Base-by-base conservation (phyloP, 192 early-diverging fungal genomes). In the Rhizophagus clarus region DNA sequence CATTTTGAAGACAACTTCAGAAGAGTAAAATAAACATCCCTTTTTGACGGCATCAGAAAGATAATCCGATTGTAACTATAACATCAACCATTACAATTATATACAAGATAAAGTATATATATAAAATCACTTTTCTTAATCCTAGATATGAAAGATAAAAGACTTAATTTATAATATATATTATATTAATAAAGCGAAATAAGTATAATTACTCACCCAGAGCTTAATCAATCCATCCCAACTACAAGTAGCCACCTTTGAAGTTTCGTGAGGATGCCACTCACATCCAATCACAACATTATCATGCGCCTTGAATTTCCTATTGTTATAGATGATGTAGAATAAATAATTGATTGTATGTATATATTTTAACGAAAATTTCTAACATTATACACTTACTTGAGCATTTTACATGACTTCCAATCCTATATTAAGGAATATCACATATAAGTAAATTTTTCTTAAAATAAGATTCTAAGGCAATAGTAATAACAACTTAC, bases 191-290 rank as follows among this genome's bases (percentile, higher is more conserved):
- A 56, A 40, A 56, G 51, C 20, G n/a, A 51, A 56, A 22, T 22
- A 56, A 56, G 6, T 56, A 56, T 22, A 20, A 56, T 56, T 6
- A 47, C 81, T 83, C 34, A 83, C 92, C 94, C 94, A 95, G 34
- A 92, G 92, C 87, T 98, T 98, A 85, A 99, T 97, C 10, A 89
- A 92, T 17, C 95, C 96, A 81, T 99, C 98, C 97, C 97, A 98
- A 26, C 91, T 92, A 82, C 96, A 96, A 14, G 98, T 98, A 2
- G 93, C 96, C 4, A 99, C 92, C 64, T 96, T 93, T 0, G 92
- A 94, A 0, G 94, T 89, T 80, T 98, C 97, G 81, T 96, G 94
- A 37, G 98, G 98, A 84, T 98, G 94, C 98, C 98, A 99, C n/a
- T 92, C 94, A 28, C 90, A 91, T 61, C 91, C 90, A 75, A 97